Conservation (phyloP, 1,284 basidiomycete species). For the Cutaneotrichosporon dermatis region DNA sequence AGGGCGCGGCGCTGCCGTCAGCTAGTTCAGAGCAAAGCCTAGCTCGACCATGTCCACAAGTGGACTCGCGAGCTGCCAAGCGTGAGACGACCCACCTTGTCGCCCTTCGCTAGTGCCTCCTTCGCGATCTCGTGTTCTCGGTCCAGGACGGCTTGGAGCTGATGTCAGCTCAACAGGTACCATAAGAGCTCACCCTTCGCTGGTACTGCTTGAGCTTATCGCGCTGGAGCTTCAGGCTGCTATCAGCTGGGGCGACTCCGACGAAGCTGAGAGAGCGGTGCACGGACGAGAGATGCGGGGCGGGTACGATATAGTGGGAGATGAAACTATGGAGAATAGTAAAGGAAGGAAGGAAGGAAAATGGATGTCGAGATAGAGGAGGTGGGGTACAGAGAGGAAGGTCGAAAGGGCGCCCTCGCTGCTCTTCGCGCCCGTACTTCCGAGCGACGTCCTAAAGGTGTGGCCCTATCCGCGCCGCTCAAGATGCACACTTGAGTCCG, state of each 20-base stretch:
- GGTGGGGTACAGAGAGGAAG: no score
- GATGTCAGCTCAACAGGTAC: neutral
- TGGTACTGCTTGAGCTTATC: constrained; percentile 95
- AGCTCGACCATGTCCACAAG: no score
- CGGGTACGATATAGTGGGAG: neutral
- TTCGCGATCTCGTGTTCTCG: constrained; percentile 86
- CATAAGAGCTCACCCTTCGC: constrained; percentile 59
- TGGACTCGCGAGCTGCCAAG: no score
- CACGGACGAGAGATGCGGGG: neutral
- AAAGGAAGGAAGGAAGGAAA: neutral
- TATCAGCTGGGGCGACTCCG: neutral
- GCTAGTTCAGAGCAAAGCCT: no score
- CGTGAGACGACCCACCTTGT: constrained; percentile 59
- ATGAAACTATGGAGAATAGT: no score
- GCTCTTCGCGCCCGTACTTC: no score
- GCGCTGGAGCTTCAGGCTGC: constrained; percentile 85
- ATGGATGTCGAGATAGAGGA: no score
- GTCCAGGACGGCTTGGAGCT: constrained; percentile 84
- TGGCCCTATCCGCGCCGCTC: no score
- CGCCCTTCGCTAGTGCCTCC: constrained; percentile 69
- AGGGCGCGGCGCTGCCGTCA: constrained; percentile 59
- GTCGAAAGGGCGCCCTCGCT: no score
- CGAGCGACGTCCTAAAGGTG: no score
- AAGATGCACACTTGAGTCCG: no score
- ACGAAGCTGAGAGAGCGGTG: neutral